Evolutionary conservation across 441 rosid genomes (phyloP), one percentile per base, ranked within the genome.

Genomic region (Biscutella laevigata): DNA sequence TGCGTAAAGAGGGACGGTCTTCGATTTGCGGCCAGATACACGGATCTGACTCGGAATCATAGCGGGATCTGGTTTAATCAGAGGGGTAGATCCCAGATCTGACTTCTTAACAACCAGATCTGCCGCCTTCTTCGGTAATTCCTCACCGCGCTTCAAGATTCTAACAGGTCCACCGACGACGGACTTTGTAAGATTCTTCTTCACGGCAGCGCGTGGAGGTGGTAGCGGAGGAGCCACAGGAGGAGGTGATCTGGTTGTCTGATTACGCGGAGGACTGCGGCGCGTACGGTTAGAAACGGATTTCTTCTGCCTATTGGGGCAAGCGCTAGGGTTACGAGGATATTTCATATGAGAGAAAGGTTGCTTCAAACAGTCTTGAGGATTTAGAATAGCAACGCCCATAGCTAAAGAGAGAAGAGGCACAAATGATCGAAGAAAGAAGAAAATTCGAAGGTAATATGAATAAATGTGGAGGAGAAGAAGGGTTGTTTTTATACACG

Each of bases 101-200:
- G 36, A 41, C 14, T 17, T 56, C 0, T 10, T 24, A 0, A 57
- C 47, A 9, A 16, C 37, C 21, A 14, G 59, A 32, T 53, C 61
- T 3, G 49, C 9, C 1, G 36, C n/a, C 4, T 38, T 7, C n/a
- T 37, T 38, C 0, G 47, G 47, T 0, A 84, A 53, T 5, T 64
- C 75, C 37, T 86, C 91, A 9, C 97, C 94, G 20, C 94, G 87
- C 22, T 73, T 84, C 2, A 86, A 83, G 58, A 90, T 81, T 66
- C 74, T 81, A 13, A 84, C 77, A 21, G 74, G 79, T 0, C 91
- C 80, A 44, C 49, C 68, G 9, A 64, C 66, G 11, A 26, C 16
- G 28, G 17, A 20, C 33, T 53, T 71, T 4, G 32, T 29, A 1
- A 64, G 46, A 0, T 5, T 9, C 22, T 49, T 64, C 34, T 59